These are phyloP conservation scores for Lobosporangium transversale DNA, from an alignment of 192 early-diverging fungal species.

Conservation along the genomic window DNA sequence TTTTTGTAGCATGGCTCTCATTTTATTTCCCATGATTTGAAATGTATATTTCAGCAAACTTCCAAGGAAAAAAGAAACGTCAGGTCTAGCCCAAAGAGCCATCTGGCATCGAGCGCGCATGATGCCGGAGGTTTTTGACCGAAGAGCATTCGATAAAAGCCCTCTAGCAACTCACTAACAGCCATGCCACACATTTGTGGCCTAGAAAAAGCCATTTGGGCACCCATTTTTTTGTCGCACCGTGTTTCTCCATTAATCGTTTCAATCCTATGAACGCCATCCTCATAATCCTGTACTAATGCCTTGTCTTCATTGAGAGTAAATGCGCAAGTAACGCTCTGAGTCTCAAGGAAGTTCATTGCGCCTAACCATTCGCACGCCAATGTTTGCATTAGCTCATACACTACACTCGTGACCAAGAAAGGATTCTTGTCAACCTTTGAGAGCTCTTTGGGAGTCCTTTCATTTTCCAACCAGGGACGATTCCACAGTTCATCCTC, in stretches of 20 bases:
- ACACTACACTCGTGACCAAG: constrained; percentile 13
- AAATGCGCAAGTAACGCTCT: neutral
- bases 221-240: constrained; percentile 22
- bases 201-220: neutral
- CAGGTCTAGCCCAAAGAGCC: too few species aligned
- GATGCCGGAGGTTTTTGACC: neutral
- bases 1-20: too few species aligned
- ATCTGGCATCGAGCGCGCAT: too few species aligned
- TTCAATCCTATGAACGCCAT: constrained; percentile 18
- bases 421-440: constrained; percentile 23
- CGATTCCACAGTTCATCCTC: constrained; percentile 28
- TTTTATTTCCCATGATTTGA: too few species aligned
- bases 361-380: neutral
- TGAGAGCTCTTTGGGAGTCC: constrained; percentile 14
- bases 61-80: too few species aligned
- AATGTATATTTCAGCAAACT: too few species aligned
- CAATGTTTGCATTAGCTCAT: constrained; percentile 41
- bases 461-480: constrained; percentile 13
- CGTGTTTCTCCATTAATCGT: constrained; percentile 35
- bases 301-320: constrained; percentile 4
- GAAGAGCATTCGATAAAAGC: neutral
- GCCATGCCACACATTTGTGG: constrained; percentile 1
- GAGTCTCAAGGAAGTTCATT: neutral
- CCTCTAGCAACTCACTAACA: neutral
- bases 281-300: constrained; percentile 34